A percentile compares a stretch with the other conserved stretches of the same genome.
Conservation (phyloP, 1,284 basidiomycete species). For the Waitea zeae region DNA sequence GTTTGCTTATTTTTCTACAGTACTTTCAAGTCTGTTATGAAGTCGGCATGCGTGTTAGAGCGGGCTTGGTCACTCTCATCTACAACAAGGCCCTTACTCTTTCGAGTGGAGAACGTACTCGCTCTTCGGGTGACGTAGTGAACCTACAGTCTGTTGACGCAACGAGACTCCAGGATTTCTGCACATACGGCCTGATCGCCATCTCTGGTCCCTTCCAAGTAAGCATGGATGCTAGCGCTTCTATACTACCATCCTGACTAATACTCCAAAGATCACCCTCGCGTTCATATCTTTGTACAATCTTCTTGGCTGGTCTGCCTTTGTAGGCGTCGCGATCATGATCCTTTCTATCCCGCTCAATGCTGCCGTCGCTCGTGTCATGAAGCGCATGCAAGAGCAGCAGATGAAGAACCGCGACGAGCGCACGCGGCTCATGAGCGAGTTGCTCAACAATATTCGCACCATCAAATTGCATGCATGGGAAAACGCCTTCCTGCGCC, state of each 20-base stretch:
- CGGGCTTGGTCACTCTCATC: constrained; percentile 72
- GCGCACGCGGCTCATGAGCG: constrained; percentile 63
- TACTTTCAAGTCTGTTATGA: constrained; percentile 74
- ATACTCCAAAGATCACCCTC: constrained; percentile 46
- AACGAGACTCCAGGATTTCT: constrained; percentile 74
- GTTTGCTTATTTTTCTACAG: constrained; percentile 14
- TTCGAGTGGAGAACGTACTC: constrained; percentile 68
- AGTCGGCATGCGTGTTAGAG: constrained; percentile 84
- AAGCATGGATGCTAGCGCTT: too few species aligned
- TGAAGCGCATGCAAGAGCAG: constrained; percentile 69
- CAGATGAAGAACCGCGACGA: constrained; percentile 88
- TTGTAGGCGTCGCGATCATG: constrained; percentile 90
- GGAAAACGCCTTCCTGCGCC: constrained; percentile 78
- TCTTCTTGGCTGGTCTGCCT: constrained; percentile 83
- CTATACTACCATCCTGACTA: too few species aligned
- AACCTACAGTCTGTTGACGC: constrained; percentile 87
- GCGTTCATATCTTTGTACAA: constrained; percentile 84
- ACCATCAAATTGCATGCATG: constrained; percentile 73
- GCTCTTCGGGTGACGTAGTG: constrained; percentile 83
- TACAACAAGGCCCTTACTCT: constrained; percentile 80
- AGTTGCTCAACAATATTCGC: constrained; percentile 70
- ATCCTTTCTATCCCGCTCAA: constrained; percentile 68
- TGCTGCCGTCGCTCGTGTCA: constrained; percentile 53
- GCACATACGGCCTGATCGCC: constrained; percentile 60
- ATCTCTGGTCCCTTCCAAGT: constrained; percentile 59